Base-by-base conservation (phyloP, 2,329 filamentous ascomycete species). In the Colletotrichum graminicola region DNA sequence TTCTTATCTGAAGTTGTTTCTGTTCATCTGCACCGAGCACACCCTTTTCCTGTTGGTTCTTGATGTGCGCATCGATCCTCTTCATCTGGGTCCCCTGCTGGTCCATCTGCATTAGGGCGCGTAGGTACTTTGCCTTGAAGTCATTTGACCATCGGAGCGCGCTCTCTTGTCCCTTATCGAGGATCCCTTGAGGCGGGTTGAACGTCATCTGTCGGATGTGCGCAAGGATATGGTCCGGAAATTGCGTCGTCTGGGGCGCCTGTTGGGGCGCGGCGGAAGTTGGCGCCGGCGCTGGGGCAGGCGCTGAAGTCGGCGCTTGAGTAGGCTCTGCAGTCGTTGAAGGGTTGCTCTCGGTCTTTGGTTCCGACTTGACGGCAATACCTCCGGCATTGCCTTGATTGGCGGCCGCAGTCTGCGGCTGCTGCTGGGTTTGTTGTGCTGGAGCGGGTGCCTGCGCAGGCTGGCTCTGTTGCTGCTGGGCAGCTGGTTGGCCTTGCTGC, bases 51-150 rank as follows among this genome's bases (percentile, higher is more conserved):
- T 80, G 77, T 29, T 85, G 79, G 23, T 85, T 82, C 60, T 83
- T 83, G 26, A 84, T 77, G 3, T 79, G 73, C 56, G 79, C 79
- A 14, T 88, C 86, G 63, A 88, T 78, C 61, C 78, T 77, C 2
- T 77, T 77, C 5, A 87, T 76, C 57, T 82, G 80, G n/a, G 73
- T 76, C 14, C 84, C 82, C 3, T 81, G 79, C 12, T 74, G 79
- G 47, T 89, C 87, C 81, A 89, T 88, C 2, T 83, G 81, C 73
- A 84, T 78, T 7, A 90, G 76, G 0, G 85, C 86, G 49, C 84
- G 80, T 0, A 81, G 79, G 69, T 89, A 88, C 65, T 82, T 82
- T 0, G 81, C 78, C 74, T 84, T 87, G 41, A 84, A 79, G 1
- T 87, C 84, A 10, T 83, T 80, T 2, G 85, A 76, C 85, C 85